Percentiles rank a stretch among this genome's conserved stretches.
phyloP scores from a whole-genome alignment of 495 filamentous ascomycete genomes.

The Aspergillus carlsbadensis region DNA sequence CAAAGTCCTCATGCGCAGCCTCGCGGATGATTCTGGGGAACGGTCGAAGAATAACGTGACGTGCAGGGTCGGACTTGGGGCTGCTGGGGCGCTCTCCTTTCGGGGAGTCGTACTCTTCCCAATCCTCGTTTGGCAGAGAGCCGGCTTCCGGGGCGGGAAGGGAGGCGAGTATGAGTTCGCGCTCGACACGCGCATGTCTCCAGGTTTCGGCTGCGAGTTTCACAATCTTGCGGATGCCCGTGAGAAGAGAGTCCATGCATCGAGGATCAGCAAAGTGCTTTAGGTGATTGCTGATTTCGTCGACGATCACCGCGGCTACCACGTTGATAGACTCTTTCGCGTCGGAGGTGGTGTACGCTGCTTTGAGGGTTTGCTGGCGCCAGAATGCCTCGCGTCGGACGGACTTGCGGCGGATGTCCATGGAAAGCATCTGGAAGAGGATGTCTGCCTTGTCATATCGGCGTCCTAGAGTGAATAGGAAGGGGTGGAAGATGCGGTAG shows the following conservation, averaged over 20 bases:
- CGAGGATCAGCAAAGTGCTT: constrained; percentile 57
- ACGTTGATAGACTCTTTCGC: constrained; percentile 62
- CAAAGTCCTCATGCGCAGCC: constrained; percentile 54
- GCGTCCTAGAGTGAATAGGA: constrained; percentile 62
- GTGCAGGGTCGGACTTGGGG: constrained; percentile 28
- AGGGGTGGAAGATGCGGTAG: constrained; percentile 63
- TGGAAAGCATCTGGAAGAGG: constrained; percentile 60
- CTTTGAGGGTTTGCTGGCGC: constrained; percentile 63
- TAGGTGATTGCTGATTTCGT: constrained; percentile 59
- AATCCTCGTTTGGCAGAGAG: constrained; percentile 38
- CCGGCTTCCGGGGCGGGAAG: constrained; percentile 51
- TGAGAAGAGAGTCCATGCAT: constrained; percentile 51
- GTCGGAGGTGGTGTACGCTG: constrained; percentile 60
- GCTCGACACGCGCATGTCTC: constrained; percentile 61
- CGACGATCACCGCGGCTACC: constrained; percentile 58
- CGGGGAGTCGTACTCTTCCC: constrained; percentile 43
- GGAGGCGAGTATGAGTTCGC: constrained; percentile 56
- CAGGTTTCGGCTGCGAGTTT: constrained; percentile 65
- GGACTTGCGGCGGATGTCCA: constrained; percentile 61
- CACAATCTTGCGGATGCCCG: constrained; percentile 55
- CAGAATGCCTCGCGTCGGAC: constrained; percentile 62
- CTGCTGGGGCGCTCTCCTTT: constrained; percentile 24
- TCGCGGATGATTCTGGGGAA: constrained; percentile 58
- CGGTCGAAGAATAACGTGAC: constrained; percentile 50
- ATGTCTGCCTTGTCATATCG: constrained; percentile 62